These are phyloP conservation scores for Fusarium multiceps DNA, from an alignment of 2,329 filamentous ascomycete species.

Conservation along the genomic window DNA sequence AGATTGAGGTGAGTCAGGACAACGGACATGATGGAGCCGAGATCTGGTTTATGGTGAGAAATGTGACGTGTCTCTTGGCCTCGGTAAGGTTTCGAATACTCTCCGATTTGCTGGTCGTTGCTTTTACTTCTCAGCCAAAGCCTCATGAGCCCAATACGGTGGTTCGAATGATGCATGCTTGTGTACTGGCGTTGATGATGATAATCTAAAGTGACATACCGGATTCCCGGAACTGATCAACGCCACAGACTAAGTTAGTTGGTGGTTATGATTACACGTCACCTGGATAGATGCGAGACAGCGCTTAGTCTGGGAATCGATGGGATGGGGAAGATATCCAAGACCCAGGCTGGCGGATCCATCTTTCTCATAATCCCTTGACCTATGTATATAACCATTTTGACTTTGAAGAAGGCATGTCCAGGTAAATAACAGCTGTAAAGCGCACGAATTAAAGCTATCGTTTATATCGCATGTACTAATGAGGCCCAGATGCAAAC, in stretches of 20 bases:
- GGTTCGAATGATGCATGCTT: neutral
- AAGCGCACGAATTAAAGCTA: neutral
- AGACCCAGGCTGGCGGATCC: constrained; percentile 24
- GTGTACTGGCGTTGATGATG: neutral
- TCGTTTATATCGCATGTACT: neutral
- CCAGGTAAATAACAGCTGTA: neutral
- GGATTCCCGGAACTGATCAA: constrained; percentile 23
- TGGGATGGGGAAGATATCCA: neutral
- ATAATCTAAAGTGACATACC: constrained; percentile 1
- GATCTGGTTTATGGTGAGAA: constrained; percentile 1
- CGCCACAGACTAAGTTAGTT: neutral
- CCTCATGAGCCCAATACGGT: neutral
- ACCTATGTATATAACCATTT: neutral
- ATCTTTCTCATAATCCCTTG: neutral
- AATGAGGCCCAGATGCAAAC: constrained; percentile 2
- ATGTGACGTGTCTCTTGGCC: constrained; percentile 14
- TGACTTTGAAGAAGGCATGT: neutral
- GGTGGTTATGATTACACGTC: neutral
- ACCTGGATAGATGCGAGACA: neutral
- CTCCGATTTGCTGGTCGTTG: constrained; percentile 1
- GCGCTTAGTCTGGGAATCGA: neutral
- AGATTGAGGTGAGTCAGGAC: neutral
- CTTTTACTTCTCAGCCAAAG: neutral
- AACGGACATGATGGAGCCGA: neutral
- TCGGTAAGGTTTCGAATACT: neutral